Evolutionary conservation across 2,329 filamentous ascomycete genomes (phyloP).

Genomic region (Penicillium sumatraense): DNA sequence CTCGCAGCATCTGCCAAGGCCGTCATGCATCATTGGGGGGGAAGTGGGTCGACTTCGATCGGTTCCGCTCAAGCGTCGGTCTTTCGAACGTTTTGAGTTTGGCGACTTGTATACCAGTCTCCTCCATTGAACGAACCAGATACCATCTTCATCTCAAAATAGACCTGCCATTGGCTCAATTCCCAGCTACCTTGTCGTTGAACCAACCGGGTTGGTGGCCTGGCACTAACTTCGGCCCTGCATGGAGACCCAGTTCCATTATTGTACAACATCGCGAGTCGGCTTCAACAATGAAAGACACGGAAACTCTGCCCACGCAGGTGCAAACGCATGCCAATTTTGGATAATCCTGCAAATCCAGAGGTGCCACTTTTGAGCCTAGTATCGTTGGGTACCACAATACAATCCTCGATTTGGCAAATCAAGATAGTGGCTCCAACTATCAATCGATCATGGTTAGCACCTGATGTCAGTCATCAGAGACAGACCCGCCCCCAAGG

Average conservation of each 20-base stretch:
- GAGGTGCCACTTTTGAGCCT: constrained; percentile 11
- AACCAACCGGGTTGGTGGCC: constrained; percentile 17
- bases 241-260: constrained; percentile 10
- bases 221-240: constrained; percentile 17
- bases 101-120: constrained; percentile 5
- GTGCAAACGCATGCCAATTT: constrained; percentile 6
- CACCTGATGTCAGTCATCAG: constrained; percentile 9
- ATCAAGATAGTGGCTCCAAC: constrained; percentile 5
- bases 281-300: constrained; percentile 10
- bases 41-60: constrained; percentile 10
- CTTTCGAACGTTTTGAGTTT: constrained; percentile 17
- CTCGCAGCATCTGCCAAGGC: constrained; percentile 16
- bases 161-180: constrained; percentile 12
- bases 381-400: constrained; percentile 12
- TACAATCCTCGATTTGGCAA: constrained; percentile 6
- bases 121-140: constrained; percentile 12
- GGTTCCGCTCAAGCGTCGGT: constrained; percentile 13
- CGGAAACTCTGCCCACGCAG: constrained; percentile 11
- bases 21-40: constrained; percentile 14
- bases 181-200: constrained; percentile 14
- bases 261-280: constrained; percentile 10
- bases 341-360: constrained; percentile 13
- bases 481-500: not conserved
- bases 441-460: not conserved
- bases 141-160: constrained; percentile 7